Base-by-base conservation (phyloP, 2,329 filamentous ascomycete species). In the Zopfia rhizophila region DNA sequence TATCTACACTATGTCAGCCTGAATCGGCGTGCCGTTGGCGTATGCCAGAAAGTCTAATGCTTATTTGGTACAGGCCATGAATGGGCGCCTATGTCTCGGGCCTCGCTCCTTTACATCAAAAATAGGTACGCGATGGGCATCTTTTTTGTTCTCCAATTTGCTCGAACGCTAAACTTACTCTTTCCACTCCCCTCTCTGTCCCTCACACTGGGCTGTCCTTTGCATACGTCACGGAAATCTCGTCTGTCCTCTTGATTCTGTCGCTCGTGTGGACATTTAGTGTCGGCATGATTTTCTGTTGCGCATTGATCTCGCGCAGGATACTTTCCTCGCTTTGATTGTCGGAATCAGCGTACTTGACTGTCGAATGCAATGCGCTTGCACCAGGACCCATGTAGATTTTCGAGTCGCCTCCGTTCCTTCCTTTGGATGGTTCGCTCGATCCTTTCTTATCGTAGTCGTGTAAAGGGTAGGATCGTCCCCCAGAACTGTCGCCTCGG, bases 271-370 rank as follows among this genome's bases (percentile, higher is more conserved):
- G 32, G 10, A 19, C 43, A 36, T 18, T 36, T 33, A n/a, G 22
- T 13, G n/a, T 19, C 24, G 30, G n/a, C 25, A 23, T 5, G 35
- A 13, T 35, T 30, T 45, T 27, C 37, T 13, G 16, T 23, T 28
- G 37, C 31, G 7, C 28, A 7, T 55, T 49, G n/a, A 38, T 24
- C 13, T 57, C 60, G 27, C 57, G 44, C 10, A 65, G 35, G 17
- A 67, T 65, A 17, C 56, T 59, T 45, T 67, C 63, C 30, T 65
- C 61, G 27, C 63, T 65, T 13, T 55, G 51, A 22, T 57, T 55
- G n/a, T 63, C 55, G 21, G 53, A 53, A n/a, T 38, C 17, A 1
- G 49, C 53, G 45, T 56, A 53, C 21, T 57, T 51, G 17, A 63
- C 51, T 5, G 55, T 60, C 12, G 58, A 60, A 31, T 57, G 50